Percentiles rank a stretch among this genome's conserved stretches.
Evolutionary conservation across 2,329 filamentous ascomycete genomes (phyloP).

Genomic region (Fusarium marasasianum): DNA sequence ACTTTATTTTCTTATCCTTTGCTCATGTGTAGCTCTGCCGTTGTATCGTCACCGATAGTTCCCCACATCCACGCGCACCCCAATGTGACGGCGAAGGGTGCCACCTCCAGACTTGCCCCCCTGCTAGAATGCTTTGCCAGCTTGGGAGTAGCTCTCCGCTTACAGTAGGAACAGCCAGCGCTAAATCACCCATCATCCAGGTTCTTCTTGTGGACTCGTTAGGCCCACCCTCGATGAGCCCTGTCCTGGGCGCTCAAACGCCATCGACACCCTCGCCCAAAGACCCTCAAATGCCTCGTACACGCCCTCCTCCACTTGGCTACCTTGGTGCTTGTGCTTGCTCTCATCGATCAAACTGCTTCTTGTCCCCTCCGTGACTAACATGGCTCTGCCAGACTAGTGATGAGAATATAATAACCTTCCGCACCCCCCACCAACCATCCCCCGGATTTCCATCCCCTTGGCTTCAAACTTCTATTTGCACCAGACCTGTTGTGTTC

Average conservation of each 20-base stretch:
- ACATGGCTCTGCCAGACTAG: constrained; percentile 32
- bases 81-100: constrained; percentile 32
- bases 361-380: constrained; percentile 30
- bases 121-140: constrained; percentile 16
- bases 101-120: constrained; percentile 39
- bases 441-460: constrained; percentile 46
- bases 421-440: constrained; percentile 44
- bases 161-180: constrained; percentile 1
- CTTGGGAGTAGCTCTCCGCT: constrained; percentile 28
- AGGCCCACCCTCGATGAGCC: constrained; percentile 32
- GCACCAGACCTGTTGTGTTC: constrained; percentile 2
- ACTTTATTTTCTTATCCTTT: neutral
- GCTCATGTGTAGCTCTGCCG: neutral
- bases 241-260: constrained; percentile 15
- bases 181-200: constrained; percentile 34
- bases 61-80: constrained; percentile 23
- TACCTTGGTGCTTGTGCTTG: constrained; percentile 10
- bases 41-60: constrained; percentile 25
- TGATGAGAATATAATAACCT: constrained; percentile 45
- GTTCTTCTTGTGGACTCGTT: constrained; percentile 21
- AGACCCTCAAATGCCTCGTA: constrained; percentile 28
- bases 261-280: constrained; percentile 31
- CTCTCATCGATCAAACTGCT: constrained; percentile 36
- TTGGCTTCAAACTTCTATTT: constrained; percentile 41
- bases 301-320: constrained; percentile 37